Evolutionary conservation across 768 basidiomycete genomes (phyloP).

Genomic region (Boletellus emodensis): DNA sequence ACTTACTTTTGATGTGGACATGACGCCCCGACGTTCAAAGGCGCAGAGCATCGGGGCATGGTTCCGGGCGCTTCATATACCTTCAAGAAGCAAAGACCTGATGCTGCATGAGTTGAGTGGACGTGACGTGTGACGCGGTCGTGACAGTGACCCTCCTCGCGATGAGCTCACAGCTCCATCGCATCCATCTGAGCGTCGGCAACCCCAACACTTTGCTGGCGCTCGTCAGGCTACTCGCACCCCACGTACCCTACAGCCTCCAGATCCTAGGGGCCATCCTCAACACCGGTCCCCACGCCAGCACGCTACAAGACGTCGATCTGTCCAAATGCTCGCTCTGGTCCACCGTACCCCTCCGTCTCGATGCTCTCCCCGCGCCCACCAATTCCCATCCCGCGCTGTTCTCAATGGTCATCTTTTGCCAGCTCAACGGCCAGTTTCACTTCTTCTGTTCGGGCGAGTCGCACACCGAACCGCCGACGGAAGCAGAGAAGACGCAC

Average conservation of each 20-base stretch:
- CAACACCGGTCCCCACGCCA: conserved; percentile 14
- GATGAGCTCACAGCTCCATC: conserved; percentile 5
- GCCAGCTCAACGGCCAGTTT: conserved; percentile 10
- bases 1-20: neutral
- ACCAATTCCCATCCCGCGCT: neutral
- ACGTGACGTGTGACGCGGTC: no score
- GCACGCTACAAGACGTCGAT: conserved; percentile 10
- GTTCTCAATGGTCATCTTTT: conserved; percentile 21
- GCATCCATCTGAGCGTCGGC: conserved; percentile 8
- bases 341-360: conserved; percentile 14
- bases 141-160: no score
- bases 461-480: neutral
- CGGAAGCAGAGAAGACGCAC: conserved; percentile 8
- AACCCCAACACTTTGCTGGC: conserved; percentile 1
- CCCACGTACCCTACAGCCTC: conserved; percentile 12
- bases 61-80: no score
- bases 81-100: no score
- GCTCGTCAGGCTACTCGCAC: conserved; percentile 12
- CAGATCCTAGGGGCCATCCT: conserved; percentile 16
- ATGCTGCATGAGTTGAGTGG: no score
- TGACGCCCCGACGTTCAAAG: no score
- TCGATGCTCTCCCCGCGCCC: neutral
- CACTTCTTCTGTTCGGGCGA: conserved; percentile 18
- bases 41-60: no score
- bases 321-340: conserved; percentile 15